Base-by-base conservation (phyloP, 1,139 yeast genomes). In the Arxiozyma telluris region DNA sequence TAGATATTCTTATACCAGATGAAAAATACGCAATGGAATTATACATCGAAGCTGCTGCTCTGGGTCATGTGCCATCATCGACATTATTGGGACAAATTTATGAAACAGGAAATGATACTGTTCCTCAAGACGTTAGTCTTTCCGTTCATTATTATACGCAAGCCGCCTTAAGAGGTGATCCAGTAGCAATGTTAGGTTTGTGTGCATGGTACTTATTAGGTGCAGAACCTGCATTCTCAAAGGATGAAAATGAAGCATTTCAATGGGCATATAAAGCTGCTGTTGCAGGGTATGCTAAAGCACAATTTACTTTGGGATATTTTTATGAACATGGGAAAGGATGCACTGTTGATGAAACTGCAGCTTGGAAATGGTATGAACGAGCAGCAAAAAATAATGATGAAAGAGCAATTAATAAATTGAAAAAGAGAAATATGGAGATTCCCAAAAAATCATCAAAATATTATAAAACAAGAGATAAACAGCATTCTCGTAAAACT, bases 141-240 rank as follows among this genome's bases (percentile, higher is more conserved):
- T 85, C 96, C 1, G 88, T 93, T 50, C 97, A 93, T 69, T 93
- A 91, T 68, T 93, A 89, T 69, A 90, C 96, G 0, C 84, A 87
- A 61, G 96, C 96, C 0, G 96, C 98, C 0, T 71, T 84, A 49
- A 85, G 86, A 1, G 96, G 96, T 6, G 96, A 93, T 69, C 81
- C 96, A 1, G 83, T 80, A 52, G 85, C 96, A 18, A 93, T 91
- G 96, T 76, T 91, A 64, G 91, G 96, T 3, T 77, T 93, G 76
- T 90, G 97, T 70, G 97, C 97, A 2, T 93, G 98, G 98, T 93
- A 90, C 68, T 76, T 91, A 68, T 86, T 89, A 41, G 98, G 98
- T 1, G 84, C 88, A 46, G 93, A 87, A 45, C 91, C 93, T 21
- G 82, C 83, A 56, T 76, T 93, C 60, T 85, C 84, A 18, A 81